Evolutionary conservation across 2,329 filamentous ascomycete genomes (phyloP).

Genomic region (Phaeoacremonium minimum): DNA sequence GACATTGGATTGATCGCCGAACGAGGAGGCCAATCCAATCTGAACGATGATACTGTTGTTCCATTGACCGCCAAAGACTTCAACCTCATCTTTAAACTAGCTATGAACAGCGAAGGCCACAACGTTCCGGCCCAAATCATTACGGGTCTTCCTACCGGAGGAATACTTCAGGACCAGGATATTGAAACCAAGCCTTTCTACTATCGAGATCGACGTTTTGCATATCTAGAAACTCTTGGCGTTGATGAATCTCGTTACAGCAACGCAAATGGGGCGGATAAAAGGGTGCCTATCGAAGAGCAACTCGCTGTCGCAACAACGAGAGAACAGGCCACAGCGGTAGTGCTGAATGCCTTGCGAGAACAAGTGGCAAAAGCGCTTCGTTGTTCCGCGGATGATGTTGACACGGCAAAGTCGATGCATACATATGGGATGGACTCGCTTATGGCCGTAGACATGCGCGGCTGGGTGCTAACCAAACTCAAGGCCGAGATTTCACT

Average conservation of each 20-base stretch:
- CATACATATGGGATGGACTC: slow-evolving; percentile 8
- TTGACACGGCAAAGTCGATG: slow-evolving; percentile 7
- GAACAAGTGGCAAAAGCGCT: slow-evolving; percentile 7
- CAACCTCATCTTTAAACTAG: background rate
- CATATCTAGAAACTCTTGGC: too few relatives aligned
- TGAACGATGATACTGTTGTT: background rate
- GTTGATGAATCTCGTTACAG: slow-evolving; percentile 1
- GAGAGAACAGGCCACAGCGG: slow-evolving; percentile 3
- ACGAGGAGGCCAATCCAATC: slow-evolving; percentile 2
- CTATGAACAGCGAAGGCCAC: background rate
- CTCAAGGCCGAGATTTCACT: too few relatives aligned
- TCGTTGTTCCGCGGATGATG: slow-evolving; percentile 6
- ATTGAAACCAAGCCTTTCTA: too few relatives aligned
- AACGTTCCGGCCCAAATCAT: background rate
- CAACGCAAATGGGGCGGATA: slow-evolving; percentile 1
- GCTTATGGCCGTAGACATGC: slow-evolving; percentile 8
- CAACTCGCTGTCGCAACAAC: slow-evolving; percentile 4
- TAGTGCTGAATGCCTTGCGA: slow-evolving; percentile 6
- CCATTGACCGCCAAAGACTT: too few relatives aligned
- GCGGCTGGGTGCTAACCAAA: slow-evolving; percentile 11
- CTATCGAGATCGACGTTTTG: too few relatives aligned
- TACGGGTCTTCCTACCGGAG: slow-evolving; percentile 4
- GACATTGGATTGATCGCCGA: slow-evolving; percentile 6
- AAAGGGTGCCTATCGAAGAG: slow-evolving; percentile 3
- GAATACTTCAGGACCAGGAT: slow-evolving; percentile 6